Conservation (phyloP, 331 rosid species). For the Quercus lobata region DNA sequence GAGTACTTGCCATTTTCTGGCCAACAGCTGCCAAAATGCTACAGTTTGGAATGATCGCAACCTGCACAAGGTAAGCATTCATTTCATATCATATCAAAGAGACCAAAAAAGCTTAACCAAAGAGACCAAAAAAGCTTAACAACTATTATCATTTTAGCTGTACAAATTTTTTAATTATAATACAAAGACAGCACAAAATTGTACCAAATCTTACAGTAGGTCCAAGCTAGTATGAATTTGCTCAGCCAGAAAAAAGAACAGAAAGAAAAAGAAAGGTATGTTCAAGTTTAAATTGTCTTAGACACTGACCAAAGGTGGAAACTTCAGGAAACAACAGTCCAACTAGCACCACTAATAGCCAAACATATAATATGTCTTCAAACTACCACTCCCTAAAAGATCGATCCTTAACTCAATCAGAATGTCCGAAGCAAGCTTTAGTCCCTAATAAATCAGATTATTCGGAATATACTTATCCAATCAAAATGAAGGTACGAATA, state of each 20-base stretch:
- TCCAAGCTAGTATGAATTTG: neutral
- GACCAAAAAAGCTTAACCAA: too few species aligned
- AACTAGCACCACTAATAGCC: neutral
- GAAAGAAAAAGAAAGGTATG: neutral
- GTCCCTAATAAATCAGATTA: too few species aligned
- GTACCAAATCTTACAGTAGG: neutral
- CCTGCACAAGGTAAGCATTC: conserved; percentile 48
- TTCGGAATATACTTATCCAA: too few species aligned
- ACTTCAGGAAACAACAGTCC: neutral
- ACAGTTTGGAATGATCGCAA: conserved; percentile 81
- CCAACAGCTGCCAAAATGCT: conserved; percentile 99
- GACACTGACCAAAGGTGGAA: neutral
- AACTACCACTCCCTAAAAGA: too few species aligned
- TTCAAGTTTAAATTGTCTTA: neutral
- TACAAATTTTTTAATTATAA: neutral
- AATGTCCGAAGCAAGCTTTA: too few species aligned
- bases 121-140: neutral
- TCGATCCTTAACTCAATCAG: too few species aligned
- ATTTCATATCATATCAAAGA: neutral
- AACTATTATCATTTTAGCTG: neutral
- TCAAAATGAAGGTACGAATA: too few species aligned
- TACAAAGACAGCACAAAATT: neutral
- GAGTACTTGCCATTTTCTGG: conserved; percentile 98
- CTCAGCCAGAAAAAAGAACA: neutral
- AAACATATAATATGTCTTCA: too few species aligned